phyloP scores from a whole-genome alignment of 257 asterid species.

The Scutellaria minor region DNA sequence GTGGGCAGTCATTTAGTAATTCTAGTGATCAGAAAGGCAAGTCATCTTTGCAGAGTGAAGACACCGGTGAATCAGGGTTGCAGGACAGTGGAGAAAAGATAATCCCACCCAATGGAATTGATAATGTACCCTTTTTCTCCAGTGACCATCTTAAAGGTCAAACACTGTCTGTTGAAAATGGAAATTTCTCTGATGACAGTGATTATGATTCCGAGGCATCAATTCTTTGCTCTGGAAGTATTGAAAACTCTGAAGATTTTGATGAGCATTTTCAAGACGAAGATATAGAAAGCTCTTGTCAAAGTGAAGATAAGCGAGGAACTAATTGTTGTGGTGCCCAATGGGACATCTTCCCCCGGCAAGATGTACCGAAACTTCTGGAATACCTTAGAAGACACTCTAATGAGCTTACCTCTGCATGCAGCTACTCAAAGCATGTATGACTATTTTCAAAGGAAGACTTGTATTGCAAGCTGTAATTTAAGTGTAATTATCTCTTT shows the following conservation, averaged over 20 bases:
- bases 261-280: conserved; percentile 60
- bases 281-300: conserved; percentile 53
- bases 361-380: conserved; percentile 87
- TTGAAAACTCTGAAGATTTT: conserved; percentile 69
- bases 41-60: conserved; percentile 74
- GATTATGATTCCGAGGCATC: conserved; percentile 75
- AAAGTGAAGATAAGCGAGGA: conserved; percentile 51
- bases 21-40: conserved; percentile 73
- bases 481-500: conserved; percentile 15
- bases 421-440: conserved; percentile 63
- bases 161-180: conserved; percentile 42
- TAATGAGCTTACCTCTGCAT: conserved; percentile 59
- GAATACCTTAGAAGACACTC: conserved; percentile 80
- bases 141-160: conserved; percentile 50
- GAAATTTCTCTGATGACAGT: conserved; percentile 55
- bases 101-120: conserved; percentile 53
- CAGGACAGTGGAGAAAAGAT: conserved; percentile 59
- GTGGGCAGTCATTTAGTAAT: conserved; percentile 53
- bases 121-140: conserved; percentile 58
- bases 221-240: conserved; percentile 67
- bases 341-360: conserved; percentile 87
- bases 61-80: conserved; percentile 75
- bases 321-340: conserved; percentile 74
- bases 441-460: conserved; percentile 23
- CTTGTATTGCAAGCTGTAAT: conserved; percentile 21